Evolutionary conservation across 768 basidiomycete genomes (phyloP), one percentile per base, ranked within the genome.

Genomic region (Hysterangium stoloniferum): DNA sequence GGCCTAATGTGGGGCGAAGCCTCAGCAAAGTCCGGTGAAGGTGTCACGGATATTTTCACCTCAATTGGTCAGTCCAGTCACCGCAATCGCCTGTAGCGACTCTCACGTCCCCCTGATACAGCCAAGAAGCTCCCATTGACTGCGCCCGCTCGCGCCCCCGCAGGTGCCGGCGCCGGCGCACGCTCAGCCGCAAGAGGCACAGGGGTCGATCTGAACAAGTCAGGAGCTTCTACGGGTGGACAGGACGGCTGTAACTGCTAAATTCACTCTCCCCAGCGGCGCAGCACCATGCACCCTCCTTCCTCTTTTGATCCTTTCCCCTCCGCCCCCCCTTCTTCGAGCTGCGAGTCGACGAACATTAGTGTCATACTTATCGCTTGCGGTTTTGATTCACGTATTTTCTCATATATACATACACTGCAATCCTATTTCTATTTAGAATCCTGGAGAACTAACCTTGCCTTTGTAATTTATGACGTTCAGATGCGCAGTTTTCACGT

Each of bases 1-100:
- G 89, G 90, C 38, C 66, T 94, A 40, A 84, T 93, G 84, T 95
- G 89, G 86, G 80, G 79, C 42, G 91, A 94, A 70, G 89, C 89
- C 1, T 88, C 85, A 62, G 91, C 91, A 34, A 95, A 95, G 78
- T 74, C 80, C 13, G 90, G 88, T 24, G 84, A 92, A 56, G 87
- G 86, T 53, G 90, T 95, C 12, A 67, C 81, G 36, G 86, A 89
- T 46, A 84, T 94, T 55, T 93, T 94, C 68, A 83, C 80, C 28
- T 78, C 82, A 6, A 91, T 94, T 57, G 90, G 88, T 89, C 59
- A 56, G 80, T 62, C 42, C n/a, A 17, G 40, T 17, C 33, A 24
- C 28, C 20, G n/a, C 29, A 6, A 38, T 41, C 35, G 45, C 41
- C 36, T 20, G 40, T 48, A 17, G 55, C 50, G 24, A 36, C 49